A percentile compares a stretch with the other conserved stretches of the same genome.
phyloP scores from a whole-genome alignment of 75 land plant genomes.

The Larix kaempferi region DNA sequence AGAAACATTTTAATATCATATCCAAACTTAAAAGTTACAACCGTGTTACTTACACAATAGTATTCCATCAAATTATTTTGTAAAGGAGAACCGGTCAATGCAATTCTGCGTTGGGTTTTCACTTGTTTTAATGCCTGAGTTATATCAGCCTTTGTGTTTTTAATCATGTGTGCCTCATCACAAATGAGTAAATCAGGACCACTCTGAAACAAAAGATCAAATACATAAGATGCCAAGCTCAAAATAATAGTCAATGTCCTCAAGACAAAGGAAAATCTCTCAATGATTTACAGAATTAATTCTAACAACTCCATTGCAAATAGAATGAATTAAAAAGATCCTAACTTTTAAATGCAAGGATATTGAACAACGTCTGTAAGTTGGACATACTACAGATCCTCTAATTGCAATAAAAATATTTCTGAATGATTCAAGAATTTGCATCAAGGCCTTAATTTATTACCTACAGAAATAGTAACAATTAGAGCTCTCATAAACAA shows the following conservation, averaged over 20 bases:
- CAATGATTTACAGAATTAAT: background rate
- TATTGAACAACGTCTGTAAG: background rate
- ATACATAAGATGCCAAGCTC: background rate
- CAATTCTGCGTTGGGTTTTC: conserved; percentile 88
- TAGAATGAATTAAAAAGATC: background rate
- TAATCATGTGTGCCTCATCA: conserved; percentile 98
- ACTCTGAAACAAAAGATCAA: conserved; percentile 39
- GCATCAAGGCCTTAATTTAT: background rate
- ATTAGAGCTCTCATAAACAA: background rate
- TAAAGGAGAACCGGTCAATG: conserved; percentile 95
- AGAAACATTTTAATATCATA: background rate
- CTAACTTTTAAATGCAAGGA: background rate
- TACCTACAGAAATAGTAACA: background rate
- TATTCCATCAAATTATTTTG: conserved; percentile 99
- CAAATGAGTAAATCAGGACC: conserved; percentile 94
- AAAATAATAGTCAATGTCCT: background rate
- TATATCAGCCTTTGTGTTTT: conserved; percentile 87
- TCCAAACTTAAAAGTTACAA: background rate
- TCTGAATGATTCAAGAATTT: background rate
- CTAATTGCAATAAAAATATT: background rate
- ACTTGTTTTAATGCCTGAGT: conserved; percentile 94
- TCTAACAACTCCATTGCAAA: background rate
- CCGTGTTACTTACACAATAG: conserved; percentile 80
- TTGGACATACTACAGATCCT: background rate
- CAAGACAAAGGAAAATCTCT: background rate